Evolutionary conservation across 495 filamentous ascomycete species (phyloP).

Genomic region (Neurospora sp.): DNA sequence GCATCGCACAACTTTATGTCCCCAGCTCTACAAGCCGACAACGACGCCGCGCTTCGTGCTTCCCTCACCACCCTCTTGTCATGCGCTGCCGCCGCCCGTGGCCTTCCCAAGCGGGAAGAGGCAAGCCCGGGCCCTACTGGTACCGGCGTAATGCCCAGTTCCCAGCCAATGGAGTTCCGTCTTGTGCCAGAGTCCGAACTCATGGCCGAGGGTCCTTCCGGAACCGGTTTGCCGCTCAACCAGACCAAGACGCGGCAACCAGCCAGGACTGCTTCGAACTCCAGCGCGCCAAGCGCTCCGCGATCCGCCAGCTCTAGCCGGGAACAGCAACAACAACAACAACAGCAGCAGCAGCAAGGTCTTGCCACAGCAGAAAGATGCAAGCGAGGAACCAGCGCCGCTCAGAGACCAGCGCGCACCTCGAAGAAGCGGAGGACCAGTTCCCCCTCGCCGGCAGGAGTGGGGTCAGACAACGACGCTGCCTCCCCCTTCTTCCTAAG

Average conservation of each 20-base stretch:
- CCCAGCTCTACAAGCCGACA: constrained; percentile 70
- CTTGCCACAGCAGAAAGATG: constrained; percentile 31
- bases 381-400: constrained; percentile 39
- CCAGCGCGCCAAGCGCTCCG: constrained; percentile 20
- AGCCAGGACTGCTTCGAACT: constrained; percentile 21
- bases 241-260: constrained; percentile 1
- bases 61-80: constrained; percentile 91
- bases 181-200: constrained; percentile 71
- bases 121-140: constrained; percentile 16
- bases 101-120: constrained; percentile 55
- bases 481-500: constrained; percentile 28
- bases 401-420: constrained; percentile 27
- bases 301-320: constrained; percentile 20
- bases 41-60: constrained; percentile 86
- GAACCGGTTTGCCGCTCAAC: background rate
- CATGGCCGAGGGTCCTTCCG: constrained; percentile 32
- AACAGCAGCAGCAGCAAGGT: constrained; percentile 35
- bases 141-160: constrained; percentile 32
- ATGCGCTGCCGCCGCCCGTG: constrained; percentile 78
- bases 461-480: background rate
- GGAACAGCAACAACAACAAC: constrained; percentile 5
- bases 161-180: constrained; percentile 44
- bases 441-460: constrained; percentile 7
- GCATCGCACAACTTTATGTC: constrained; percentile 52
- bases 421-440: constrained; percentile 46